Conservation (phyloP, 371 early-diverging fungal species). For the Apophysomyces ossiformis region DNA sequence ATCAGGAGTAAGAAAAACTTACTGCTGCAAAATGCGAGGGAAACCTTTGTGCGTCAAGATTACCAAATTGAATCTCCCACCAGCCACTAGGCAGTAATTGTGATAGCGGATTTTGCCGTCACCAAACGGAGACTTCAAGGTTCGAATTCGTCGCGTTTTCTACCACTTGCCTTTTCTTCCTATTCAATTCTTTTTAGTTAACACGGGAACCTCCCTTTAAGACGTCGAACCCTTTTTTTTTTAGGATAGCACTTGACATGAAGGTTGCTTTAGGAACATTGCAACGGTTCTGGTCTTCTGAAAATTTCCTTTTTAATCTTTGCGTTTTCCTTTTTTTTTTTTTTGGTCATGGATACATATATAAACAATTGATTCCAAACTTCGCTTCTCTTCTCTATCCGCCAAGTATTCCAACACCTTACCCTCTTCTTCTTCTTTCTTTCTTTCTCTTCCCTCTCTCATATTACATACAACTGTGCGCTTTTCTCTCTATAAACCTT, state of each 20-base stretch:
- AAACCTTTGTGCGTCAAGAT: background rate
- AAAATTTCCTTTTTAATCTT: background rate
- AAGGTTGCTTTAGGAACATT: slow-evolving; percentile 1
- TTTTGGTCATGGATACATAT: background rate
- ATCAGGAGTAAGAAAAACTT: background rate
- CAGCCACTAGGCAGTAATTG: background rate
- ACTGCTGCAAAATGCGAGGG: background rate
- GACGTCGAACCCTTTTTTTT: slow-evolving; percentile 8
- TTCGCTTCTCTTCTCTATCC: background rate
- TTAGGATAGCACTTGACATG: slow-evolving; percentile 10
- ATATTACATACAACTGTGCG: no score
- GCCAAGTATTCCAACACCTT: background rate
- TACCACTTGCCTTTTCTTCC: background rate
- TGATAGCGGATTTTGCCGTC: background rate
- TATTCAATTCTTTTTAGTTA: background rate
- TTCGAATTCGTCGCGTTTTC: slow-evolving; percentile 6
- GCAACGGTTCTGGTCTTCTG: background rate
- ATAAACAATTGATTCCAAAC: background rate
- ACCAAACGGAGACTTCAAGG: background rate
- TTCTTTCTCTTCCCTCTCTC: background rate
- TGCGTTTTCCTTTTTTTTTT: background rate
- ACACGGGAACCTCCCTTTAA: background rate
- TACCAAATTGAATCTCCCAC: background rate
- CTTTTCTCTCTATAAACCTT: background rate
- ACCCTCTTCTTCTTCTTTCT: background rate